Evolutionary conservation across 208 protist genomes (phyloP).

Genomic region (Trypanosomatidae sp.): DNA sequence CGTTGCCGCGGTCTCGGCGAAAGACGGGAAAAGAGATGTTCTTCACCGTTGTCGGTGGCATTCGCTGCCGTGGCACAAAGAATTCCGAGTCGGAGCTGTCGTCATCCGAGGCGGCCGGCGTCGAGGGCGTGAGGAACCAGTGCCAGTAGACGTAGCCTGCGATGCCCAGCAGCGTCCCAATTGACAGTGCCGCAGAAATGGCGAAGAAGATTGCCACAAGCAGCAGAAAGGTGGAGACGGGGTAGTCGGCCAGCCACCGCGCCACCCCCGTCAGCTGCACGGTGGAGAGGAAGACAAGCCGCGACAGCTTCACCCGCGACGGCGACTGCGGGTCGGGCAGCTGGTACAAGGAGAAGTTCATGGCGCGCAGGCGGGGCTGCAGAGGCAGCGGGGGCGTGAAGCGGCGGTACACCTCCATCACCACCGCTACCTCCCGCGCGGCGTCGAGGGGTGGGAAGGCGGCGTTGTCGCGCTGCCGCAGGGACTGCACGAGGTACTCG

Average conservation of each 20-base stretch:
- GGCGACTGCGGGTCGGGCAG: slow-evolving; percentile 6
- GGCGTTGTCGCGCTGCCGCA: slow-evolving; percentile 21
- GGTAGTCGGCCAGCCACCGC: slow-evolving; percentile 52
- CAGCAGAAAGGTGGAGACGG: slow-evolving; percentile 42
- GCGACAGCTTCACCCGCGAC: slow-evolving; percentile 41
- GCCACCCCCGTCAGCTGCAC: slow-evolving; percentile 56
- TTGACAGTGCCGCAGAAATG: no score
- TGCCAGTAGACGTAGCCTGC: slow-evolving; percentile 14
- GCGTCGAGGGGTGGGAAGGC: slow-evolving; percentile 56
- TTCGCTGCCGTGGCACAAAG: no score
- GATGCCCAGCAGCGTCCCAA: slow-evolving; percentile 7
- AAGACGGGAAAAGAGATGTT: slow-evolving; percentile 1
- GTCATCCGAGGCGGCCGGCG: no score
- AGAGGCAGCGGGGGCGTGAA: slow-evolving; percentile 63
- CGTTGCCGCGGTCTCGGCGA: slow-evolving; percentile 4
- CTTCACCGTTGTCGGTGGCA: slow-evolving; percentile 2
- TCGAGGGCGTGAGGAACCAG: slow-evolving; percentile 3
- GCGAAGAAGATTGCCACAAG: slow-evolving; percentile 30
- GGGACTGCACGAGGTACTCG: slow-evolving; percentile 18
- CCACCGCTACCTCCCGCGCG: slow-evolving; percentile 63
- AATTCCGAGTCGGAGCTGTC: no score
- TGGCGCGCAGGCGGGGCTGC: slow-evolving; percentile 63
- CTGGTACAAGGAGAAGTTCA: slow-evolving; percentile 85
- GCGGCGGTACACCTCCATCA: slow-evolving; percentile 53
- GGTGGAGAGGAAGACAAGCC: slow-evolving; percentile 50